Percentiles rank a stretch among this genome's conserved stretches.
Conservation (phyloP, 306 rosid species). For the Ceratonia siliqua region DNA sequence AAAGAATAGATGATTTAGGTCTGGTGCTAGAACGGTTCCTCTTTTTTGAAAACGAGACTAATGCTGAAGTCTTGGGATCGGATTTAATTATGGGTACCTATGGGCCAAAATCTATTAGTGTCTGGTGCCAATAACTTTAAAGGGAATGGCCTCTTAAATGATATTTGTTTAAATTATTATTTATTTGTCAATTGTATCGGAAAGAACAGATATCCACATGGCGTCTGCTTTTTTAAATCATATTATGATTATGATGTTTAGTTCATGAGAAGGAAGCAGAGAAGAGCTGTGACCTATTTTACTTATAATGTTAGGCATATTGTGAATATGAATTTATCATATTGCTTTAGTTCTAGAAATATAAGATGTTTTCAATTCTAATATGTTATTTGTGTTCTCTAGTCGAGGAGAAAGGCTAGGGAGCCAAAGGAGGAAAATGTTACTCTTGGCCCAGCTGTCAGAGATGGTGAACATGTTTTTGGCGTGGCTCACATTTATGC, state of each 20-base stretch:
- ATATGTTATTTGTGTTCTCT: background rate
- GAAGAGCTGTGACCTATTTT: background rate
- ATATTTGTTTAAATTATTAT: background rate
- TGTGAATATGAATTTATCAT: background rate
- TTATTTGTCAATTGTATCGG: background rate
- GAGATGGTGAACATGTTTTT: slow-evolving; percentile 81
- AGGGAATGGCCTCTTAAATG: background rate
- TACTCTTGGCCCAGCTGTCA: slow-evolving; percentile 82
- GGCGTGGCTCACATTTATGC: slow-evolving; percentile 88
- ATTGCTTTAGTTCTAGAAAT: background rate
- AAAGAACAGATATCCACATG: background rate
- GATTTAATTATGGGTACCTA: background rate
- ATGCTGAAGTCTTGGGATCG: background rate
- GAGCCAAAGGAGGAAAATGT: slow-evolving; percentile 94
- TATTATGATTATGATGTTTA: background rate
- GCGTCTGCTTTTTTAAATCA: background rate
- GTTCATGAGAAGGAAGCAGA: background rate
- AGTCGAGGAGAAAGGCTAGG: slow-evolving; percentile 72
- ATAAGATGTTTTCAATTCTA: background rate
- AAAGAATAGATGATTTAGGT: background rate
- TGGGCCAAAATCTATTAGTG: background rate
- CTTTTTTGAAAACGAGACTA: background rate
- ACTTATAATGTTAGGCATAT: background rate
- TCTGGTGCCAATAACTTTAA: background rate
- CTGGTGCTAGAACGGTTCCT: background rate